Evolutionary conservation across 1,284 basidiomycete species (phyloP), one percentile per base, ranked within the genome.

Genomic region (Ganoderma resinaceum): DNA sequence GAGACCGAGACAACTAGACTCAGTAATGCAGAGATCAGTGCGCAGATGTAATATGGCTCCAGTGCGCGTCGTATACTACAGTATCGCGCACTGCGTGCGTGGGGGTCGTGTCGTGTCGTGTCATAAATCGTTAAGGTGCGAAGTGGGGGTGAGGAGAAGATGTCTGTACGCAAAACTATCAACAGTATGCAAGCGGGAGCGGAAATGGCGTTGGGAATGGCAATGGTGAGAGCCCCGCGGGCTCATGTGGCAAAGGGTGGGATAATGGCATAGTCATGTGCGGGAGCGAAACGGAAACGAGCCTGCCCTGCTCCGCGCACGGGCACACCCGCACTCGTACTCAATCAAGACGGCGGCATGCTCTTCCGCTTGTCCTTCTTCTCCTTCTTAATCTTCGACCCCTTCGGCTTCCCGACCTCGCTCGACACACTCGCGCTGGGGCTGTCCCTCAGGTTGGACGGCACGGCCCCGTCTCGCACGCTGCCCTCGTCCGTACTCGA

Each of bases 351-450:
- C 6, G 46, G 23, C 46, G 46, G 46, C 60, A 63, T 67, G 60
- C 76, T 76, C 77, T 78, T 78, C 75, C 76, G 72, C 71, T 77
- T 77, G 65, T 75, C 70, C 72, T 78, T 75, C 74, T 78, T 78
- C 66, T 78, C 73, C 73, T 78, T 76, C 74, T 76, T 76, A 55
- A 72, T 73, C 76, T 77, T 77, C 69, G 68, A 69, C 46, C 62
- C 69, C 77, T 75, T 76, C 52, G 71, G 42, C 69, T 74, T 75
- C 38, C 67, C 70, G 37, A 75, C 72, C 63, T 78, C 78, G 72
- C 76, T 75, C 58, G 70, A 40, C 43, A 78, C 72, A 71, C 78
- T 79, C 52, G 73, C 72, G 40, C 67, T 70, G n/a, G 78, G 78
- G 66, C 78, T 79, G 61, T 78, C 78, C 52, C 65, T 72, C 2